Conservation (phyloP, 2,329 filamentous ascomycete genomes). For the Cercospora nicotianae region DNA sequence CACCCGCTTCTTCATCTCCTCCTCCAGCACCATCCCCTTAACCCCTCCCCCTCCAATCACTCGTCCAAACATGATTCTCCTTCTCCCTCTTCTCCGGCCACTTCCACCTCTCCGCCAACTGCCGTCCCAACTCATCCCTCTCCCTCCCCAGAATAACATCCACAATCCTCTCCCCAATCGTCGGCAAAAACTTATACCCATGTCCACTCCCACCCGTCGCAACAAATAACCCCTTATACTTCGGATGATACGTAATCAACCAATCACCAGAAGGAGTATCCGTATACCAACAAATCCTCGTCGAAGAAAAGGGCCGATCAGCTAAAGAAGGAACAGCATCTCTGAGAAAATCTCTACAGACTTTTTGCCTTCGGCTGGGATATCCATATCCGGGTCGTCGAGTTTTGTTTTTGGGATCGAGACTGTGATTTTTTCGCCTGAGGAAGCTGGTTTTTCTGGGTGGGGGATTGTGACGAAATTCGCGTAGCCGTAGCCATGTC, state of each 20-base stretch:
- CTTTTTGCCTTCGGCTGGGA: constrained; percentile 63
- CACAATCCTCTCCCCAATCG: constrained; percentile 57
- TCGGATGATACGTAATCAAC: constrained; percentile 55
- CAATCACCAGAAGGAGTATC: constrained; percentile 59
- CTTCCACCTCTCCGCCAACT: constrained; percentile 64
- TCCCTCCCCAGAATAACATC: constrained; percentile 51
- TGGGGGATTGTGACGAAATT: constrained; percentile 51
- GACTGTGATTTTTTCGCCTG: constrained; percentile 42
- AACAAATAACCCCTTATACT: constrained; percentile 55
- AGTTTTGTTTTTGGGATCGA: constrained; percentile 54
- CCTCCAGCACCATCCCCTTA: constrained; percentile 40
- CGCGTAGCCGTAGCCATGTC: constrained; percentile 52
- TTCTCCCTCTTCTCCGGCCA: constrained; percentile 46
- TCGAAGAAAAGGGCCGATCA: constrained; percentile 48
- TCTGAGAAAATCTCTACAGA: constrained; percentile 61
- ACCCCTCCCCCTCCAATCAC: constrained; percentile 43
- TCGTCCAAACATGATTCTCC: constrained; percentile 40
- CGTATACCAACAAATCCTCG: constrained; percentile 57
- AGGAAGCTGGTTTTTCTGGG: constrained; percentile 41
- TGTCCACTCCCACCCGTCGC: constrained; percentile 64
- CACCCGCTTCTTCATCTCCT: constrained; percentile 34
- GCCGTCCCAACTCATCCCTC: constrained; percentile 40
- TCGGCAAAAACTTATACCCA: constrained; percentile 62
- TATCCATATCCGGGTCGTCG: constrained; percentile 41
- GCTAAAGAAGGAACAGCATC: constrained; percentile 51